Evolutionary conservation across 208 protist genomes (phyloP), one percentile per base, ranked within the genome.

Genomic region (Trypanosoma conorhini): DNA sequence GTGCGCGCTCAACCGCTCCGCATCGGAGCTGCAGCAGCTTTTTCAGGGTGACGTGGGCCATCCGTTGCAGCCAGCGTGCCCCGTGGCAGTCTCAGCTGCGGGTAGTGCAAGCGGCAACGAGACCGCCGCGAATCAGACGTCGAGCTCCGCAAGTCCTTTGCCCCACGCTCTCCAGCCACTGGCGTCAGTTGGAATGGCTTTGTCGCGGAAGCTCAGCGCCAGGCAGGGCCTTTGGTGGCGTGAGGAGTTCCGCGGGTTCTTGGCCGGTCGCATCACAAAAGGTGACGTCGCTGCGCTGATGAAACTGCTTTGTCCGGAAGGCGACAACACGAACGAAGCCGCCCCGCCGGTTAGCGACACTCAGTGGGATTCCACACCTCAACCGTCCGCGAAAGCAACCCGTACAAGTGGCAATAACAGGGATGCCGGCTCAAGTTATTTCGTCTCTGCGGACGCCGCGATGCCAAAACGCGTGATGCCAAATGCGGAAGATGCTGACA

Each of bases 171-270:
- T 24, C 50, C 48, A 59, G 31, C 50, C 65, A 54, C 60, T 9
- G 1, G 26, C 51, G 15, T 62, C 51, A 24, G 15, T 44, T 42
- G 61, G 35, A 15, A 31, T 48, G n/a, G 1, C n/a, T n/a, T n/a
- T 42, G 7, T 15, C 26, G 24, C 28, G 46, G 7, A 46, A 42
- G 24, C 52, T 40, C 17, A 30, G 12, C 42, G 12, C 24, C 8
- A 67, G n/a, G 21, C 72, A 58, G n/a, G n/a, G 17, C 4, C 17
- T 26, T 42, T 68, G 63, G 31, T 51, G 50, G 22, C 12, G 44
- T 24, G 66, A 77, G 40, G 72, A 68, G 13, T 67, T 72, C 62
- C 17, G 30, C 0, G 59, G 72, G 7, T 68, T 77, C 40, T 52
- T 71, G 13, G 59, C 8, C 3, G 66, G 60, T 28, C 35, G n/a